Percentiles rank a stretch among this genome's conserved stretches.
phyloP scores from a whole-genome alignment of 352 stramenopile species.

The Phytophthora tentaculata region DNA sequence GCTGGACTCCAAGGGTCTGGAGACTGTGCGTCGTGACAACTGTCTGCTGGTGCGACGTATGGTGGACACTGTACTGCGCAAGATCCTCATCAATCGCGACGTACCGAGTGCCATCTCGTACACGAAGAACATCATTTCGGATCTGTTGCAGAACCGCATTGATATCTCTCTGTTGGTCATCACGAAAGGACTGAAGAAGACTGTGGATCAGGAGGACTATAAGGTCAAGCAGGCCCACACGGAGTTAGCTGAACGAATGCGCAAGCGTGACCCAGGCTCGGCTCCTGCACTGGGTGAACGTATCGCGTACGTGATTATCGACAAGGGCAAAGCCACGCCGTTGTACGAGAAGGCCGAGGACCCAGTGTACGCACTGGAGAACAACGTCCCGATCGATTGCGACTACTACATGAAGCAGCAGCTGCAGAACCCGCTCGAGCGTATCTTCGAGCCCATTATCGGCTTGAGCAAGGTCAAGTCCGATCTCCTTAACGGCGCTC shows the following conservation, averaged over 20 bases:
- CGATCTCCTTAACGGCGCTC: conserved; percentile 95
- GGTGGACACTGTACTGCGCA: conserved; percentile 97
- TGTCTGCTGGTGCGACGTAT: conserved; percentile 98
- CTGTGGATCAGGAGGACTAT: conserved; percentile 98
- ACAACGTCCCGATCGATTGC: conserved; percentile 99
- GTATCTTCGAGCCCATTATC: conserved; percentile 99
- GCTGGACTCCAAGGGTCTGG: conserved; percentile 98
- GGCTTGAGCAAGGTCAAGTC: conserved; percentile 92
- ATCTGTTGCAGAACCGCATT: conserved; percentile 99
- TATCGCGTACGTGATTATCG: conserved; percentile 99
- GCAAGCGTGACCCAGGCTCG: conserved; percentile 96
- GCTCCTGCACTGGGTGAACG: conserved; percentile 98
- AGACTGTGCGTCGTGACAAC: conserved; percentile 99
- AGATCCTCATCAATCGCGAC: conserved; percentile 98
- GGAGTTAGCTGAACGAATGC: conserved; percentile 98
- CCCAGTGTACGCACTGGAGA: conserved; percentile 98
- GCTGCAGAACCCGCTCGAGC: conserved; percentile 96
- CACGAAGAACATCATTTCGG: conserved; percentile 97
- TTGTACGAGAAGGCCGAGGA: conserved; percentile 99
- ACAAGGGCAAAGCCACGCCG: conserved; percentile 95
- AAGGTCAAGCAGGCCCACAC: conserved; percentile 99
- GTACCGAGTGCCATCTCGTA: conserved; percentile 97
- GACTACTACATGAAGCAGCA: conserved; percentile 99
- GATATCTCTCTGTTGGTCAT: conserved; percentile 99
- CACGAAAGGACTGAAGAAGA: conserved; percentile 99